Evolutionary conservation across 495 filamentous ascomycete species (phyloP), one percentile per base, ranked within the genome.

Genomic region (Lasiosphaeriaceae sp.): DNA sequence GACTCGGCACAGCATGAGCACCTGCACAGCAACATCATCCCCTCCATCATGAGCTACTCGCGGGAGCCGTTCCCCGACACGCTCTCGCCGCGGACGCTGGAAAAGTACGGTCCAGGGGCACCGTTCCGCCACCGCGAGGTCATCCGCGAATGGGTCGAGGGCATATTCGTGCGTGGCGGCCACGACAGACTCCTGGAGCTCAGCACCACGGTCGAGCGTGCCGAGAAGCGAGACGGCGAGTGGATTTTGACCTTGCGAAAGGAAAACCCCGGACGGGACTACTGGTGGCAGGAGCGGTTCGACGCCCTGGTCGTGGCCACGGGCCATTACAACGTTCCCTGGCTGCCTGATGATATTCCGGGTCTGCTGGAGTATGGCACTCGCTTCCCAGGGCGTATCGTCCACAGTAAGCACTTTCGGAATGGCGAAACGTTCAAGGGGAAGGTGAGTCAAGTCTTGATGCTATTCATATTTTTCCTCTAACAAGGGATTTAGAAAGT

Each of bases 1-100:
- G 81, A 83, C 57, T 69, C 74, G n/a, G 71, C 74, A 2, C 64
- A 73, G 43, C 74, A 79, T 53, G 69, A 74, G 39, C 66, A 73
- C 29, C 58, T 79, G 43, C 73, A 79, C 48, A 77, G 67, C 52
- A 79, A 79, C 54, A 74, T 77, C 53, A 66, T 66, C 34, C 66
- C 68, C 0, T 49, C 56, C 19, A 62, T 75, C 31, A 77, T 77
- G 74, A 56, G 60, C 21, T 79, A 69, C 52, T 70, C 67, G 5
- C 60, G 70, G 19, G 69, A 77, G 46, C 71, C 73, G 1, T 69
- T 77, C 54, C 68, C 74, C 2, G 47, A 53, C 48, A 67, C 65
- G 43, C 57, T 68, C 0, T 71, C 69, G 2, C 52, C 55, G 1
- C 67, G 65, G 8, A 60, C 52, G 2, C 65, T 71, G 2, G 58